A percentile compares a stretch with the other conserved stretches of the same genome.
Evolutionary conservation across 2,329 filamentous ascomycete genomes (phyloP).

Genomic region (Fusarium begoniae): DNA sequence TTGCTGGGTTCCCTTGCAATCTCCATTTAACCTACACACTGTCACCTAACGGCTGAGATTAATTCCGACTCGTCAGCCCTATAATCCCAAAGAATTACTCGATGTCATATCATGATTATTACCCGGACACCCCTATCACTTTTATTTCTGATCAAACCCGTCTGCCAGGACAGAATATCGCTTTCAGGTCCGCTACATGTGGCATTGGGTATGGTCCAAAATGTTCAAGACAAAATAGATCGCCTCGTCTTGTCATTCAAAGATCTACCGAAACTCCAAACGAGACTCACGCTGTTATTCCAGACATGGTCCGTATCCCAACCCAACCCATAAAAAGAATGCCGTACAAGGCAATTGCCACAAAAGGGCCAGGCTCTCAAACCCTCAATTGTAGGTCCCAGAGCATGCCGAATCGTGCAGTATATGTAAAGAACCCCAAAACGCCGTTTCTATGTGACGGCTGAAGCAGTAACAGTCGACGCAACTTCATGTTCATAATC

Average conservation of each 20-base stretch:
- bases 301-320: slow-evolving; percentile 1
- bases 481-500: neutral
- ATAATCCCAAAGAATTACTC: neutral
- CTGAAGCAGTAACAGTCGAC: neutral
- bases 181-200: neutral
- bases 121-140: no score
- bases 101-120: neutral
- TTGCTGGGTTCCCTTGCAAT: neutral
- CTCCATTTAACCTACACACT: neutral
- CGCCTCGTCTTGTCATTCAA: neutral
- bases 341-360: neutral
- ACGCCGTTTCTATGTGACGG: slow-evolving; percentile 16
- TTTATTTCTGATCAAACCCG: neutral
- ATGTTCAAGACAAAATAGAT: neutral
- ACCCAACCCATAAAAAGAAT: neutral
- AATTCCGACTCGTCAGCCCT: slow-evolving; percentile 4
- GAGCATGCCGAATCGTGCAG: neutral
- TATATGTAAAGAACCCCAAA: neutral
- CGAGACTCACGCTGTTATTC: slow-evolving; percentile 16
- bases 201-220: neutral
- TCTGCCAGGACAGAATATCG: no score
- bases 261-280: slow-evolving; percentile 16
- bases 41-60: neutral
- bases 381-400: neutral
- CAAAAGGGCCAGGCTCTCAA: neutral